A percentile compares a stretch with the other conserved stretches of the same genome.
Conservation (phyloP, 345 rosid genomes). For the Salix dunnii region DNA sequence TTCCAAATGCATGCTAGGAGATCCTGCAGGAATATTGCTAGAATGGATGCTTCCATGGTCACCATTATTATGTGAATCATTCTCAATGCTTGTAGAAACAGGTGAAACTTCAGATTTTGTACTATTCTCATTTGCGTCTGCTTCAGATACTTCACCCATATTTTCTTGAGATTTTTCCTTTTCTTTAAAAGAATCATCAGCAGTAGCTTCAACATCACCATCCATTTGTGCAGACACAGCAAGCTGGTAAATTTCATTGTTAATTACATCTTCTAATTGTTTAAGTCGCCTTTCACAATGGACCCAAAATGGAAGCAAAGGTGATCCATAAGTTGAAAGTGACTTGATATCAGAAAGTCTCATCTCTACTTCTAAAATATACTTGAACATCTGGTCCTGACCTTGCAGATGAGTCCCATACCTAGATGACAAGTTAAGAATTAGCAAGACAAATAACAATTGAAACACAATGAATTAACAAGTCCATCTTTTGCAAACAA, state of each 20-base stretch:
- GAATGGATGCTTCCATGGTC: neutral
- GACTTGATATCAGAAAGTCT: conserved; percentile 80
- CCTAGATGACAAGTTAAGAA: conserved; percentile 36
- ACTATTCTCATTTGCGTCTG: conserved; percentile 26
- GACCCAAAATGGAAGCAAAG: conserved; percentile 73
- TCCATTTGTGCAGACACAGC: conserved; percentile 60
- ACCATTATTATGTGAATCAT: conserved; percentile 19
- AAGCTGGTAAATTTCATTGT: conserved; percentile 61
- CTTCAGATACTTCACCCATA: conserved; percentile 31
- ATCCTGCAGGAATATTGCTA: conserved; percentile 24
- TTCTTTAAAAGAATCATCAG: conserved; percentile 26
- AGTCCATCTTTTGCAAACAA: neutral
- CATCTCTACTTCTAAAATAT: conserved; percentile 63
- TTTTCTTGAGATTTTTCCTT: conserved; percentile 25
- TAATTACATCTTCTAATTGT: conserved; percentile 56
- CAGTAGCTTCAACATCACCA: conserved; percentile 37
- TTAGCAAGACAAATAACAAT: conserved; percentile 17
- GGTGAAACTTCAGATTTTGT: conserved; percentile 25
- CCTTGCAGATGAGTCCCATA: conserved; percentile 43
- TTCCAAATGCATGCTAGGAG: conserved; percentile 33
- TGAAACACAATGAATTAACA: conserved; percentile 3
- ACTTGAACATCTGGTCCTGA: conserved; percentile 53
- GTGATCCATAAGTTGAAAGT: conserved; percentile 47
- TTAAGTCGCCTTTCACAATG: conserved; percentile 75
- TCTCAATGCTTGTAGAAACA: conserved; percentile 23